phyloP scores from a whole-genome alignment of 805 yeast genomes.

The Ascoidea tarda region DNA sequence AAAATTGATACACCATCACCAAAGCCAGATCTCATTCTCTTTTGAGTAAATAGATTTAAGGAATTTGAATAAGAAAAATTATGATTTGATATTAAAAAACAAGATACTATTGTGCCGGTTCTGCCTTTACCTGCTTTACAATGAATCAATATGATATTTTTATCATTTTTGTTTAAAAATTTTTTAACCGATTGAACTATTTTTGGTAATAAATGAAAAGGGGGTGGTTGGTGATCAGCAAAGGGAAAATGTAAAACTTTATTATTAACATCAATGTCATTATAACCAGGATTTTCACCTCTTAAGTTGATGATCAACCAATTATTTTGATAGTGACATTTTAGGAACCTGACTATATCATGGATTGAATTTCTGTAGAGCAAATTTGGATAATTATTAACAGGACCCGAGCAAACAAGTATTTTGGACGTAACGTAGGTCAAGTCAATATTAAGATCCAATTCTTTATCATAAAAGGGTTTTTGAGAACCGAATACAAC shows the following conservation, averaged over 20 bases:
- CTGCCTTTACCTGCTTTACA: conserved; percentile 91
- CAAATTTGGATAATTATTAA: conserved; percentile 25
- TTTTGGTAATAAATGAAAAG: conserved; percentile 34
- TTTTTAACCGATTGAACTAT: conserved; percentile 29
- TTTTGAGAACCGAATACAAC: not conserved
- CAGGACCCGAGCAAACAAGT: conserved; percentile 70
- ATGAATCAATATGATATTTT: conserved; percentile 56
- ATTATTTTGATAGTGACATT: conserved; percentile 28
- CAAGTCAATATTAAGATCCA: conserved; percentile 36
- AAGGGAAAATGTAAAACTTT: conserved; percentile 29
- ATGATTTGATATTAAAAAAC: conserved; percentile 44
- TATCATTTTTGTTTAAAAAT: conserved; percentile 21
- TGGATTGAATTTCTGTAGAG: conserved; percentile 37
- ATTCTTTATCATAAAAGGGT: conserved; percentile 10
- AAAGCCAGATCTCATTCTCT: conserved; percentile 41
- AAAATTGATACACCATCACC: conserved; percentile 58
- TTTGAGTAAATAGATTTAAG: conserved; percentile 32
- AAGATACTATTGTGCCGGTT: conserved; percentile 64
- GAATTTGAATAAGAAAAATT: conserved; percentile 30
- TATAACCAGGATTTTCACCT: conserved; percentile 35
- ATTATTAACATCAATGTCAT: conserved; percentile 15
- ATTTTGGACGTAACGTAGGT: conserved; percentile 51
- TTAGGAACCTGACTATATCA: conserved; percentile 35
- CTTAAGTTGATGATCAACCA: conserved; percentile 74
- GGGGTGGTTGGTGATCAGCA: conserved; percentile 70